Evolutionary conservation across 805 yeast genomes (phyloP), one percentile per base, ranked within the genome.

Genomic region (Metschnikowia arizonensis): DNA sequence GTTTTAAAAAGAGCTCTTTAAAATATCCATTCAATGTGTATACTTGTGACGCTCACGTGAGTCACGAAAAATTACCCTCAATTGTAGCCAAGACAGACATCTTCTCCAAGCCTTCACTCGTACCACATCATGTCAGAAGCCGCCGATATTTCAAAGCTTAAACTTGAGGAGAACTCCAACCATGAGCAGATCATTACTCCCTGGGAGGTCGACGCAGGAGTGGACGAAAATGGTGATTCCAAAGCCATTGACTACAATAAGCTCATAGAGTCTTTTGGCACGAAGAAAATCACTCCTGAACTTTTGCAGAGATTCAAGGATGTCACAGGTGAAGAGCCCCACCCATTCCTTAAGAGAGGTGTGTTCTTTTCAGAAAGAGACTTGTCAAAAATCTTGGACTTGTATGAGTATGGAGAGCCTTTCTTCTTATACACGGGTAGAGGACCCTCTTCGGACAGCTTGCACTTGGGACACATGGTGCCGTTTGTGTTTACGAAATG

Each of bases 161-260:
- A 54, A 37, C 44, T 54, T 33, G 50, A 52, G 15, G 50, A 46
- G 14, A 35, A 32, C 8, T 10, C 50, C 19, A 23, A 45, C 17
- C 50, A 50, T n/a, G 73, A 68, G 32, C 77, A 72, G 55, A 59
- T 57, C 40, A 59, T 72, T 45, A 93, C 99, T 1, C 99, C 99
- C 40, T 93, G 99, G 99, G 99, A 93, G 64, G 99, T 93, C 25
- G 96, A 87, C 66, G 99, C 98, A 47, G 98, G 97, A 2, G 95
- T 91, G 38, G 97, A 88, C 47, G 95, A 90, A 58, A 50, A 54
- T 23, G 99, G 99, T 44, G 74, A 83, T 57, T 79, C 85, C n/a
- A 90, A 85, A 64, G 89, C 81, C 23, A 90, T 93, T 55, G 96
- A 93, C 69, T 93, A 93, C 63, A 91, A 88, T 47, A 88, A 88